A percentile compares a stretch with the other conserved stretches of the same genome.
These are phyloP conservation scores for Tulasnella sp. DNA, from an alignment of 768 basidiomycete genomes.

Conservation along the genomic window DNA sequence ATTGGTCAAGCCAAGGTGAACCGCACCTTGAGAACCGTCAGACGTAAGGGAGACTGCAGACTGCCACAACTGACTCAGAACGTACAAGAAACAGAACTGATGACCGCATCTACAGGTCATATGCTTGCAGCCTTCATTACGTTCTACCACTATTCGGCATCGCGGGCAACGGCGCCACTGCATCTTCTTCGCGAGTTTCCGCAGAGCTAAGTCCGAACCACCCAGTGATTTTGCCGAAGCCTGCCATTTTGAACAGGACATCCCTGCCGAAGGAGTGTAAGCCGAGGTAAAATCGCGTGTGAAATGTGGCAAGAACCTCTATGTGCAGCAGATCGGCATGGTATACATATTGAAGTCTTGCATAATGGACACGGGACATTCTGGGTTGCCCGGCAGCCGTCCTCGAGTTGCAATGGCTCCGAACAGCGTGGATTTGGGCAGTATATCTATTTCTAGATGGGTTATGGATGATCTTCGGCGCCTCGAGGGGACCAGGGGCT, in stretches of 20 bases:
- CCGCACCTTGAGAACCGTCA: neutral
- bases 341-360: conserved; percentile 4
- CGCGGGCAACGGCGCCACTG: conserved; percentile 14
- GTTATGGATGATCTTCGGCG: neutral
- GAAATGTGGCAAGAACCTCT: neutral
- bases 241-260: conserved; percentile 18
- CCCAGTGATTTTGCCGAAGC: neutral
- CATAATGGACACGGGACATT: neutral
- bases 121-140: conserved; percentile 17
- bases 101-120: conserved; percentile 23
- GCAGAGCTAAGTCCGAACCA: conserved; percentile 7
- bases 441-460: neutral
- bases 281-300: neutral
- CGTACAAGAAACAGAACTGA: conserved; percentile 18
- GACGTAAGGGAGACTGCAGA: neutral
- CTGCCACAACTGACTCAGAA: neutral
- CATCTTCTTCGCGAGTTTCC: neutral
- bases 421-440: conserved; percentile 22
- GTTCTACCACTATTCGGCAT: conserved; percentile 15
- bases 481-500: neutral
- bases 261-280: neutral
- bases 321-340: neutral
- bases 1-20: neutral
- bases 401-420: neutral
- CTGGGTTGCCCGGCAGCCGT: neutral